Conservation (phyloP, 805 yeast genomes). For the Millerozyma acaciae region DNA sequence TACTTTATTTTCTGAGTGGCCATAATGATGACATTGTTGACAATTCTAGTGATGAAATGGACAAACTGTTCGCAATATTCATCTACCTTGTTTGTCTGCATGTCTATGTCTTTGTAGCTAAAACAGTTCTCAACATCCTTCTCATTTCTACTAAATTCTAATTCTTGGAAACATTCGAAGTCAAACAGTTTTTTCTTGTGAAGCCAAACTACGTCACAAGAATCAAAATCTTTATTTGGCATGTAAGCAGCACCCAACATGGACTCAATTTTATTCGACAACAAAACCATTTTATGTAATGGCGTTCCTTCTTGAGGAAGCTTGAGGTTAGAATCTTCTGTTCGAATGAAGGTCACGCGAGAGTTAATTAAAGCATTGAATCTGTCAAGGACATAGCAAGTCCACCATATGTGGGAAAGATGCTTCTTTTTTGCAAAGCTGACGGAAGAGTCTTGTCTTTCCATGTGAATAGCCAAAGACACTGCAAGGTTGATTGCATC, state of each 20-base stretch:
- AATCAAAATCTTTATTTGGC: slow-evolving; percentile 18
- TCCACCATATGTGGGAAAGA: slow-evolving; percentile 30
- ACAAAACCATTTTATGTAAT: slow-evolving; percentile 23
- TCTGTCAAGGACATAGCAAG: slow-evolving; percentile 28
- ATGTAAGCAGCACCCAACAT: slow-evolving; percentile 20
- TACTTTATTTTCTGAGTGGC: slow-evolving; percentile 24
- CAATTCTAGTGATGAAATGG: slow-evolving; percentile 24
- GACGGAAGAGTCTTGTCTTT: slow-evolving; percentile 10
- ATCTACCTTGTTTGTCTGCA: too few relatives aligned
- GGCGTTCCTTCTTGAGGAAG: slow-evolving; percentile 23
- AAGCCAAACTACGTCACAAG: slow-evolving; percentile 8
- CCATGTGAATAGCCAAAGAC: slow-evolving; percentile 25
- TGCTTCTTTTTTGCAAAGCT: slow-evolving; percentile 6
- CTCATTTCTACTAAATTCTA: slow-evolving; percentile 25
- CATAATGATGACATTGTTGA: slow-evolving; percentile 24
- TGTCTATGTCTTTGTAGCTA: too few relatives aligned
- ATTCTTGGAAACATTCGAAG: slow-evolving; percentile 21
- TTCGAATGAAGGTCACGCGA: slow-evolving; percentile 24
- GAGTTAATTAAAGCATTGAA: slow-evolving; percentile 27
- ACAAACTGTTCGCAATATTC: slow-evolving; percentile 17
- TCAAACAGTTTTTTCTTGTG: slow-evolving; percentile 18
- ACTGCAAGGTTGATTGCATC: slow-evolving; percentile 24
- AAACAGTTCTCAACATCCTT: too few relatives aligned
- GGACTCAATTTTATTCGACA: slow-evolving; percentile 23
- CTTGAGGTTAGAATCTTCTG: slow-evolving; percentile 31